A percentile compares a stretch with the other conserved stretches of the same genome.
These are phyloP conservation scores for Lactifluus piperatus DNA, from an alignment of 768 basidiomycete species.

Conservation along the genomic window DNA sequence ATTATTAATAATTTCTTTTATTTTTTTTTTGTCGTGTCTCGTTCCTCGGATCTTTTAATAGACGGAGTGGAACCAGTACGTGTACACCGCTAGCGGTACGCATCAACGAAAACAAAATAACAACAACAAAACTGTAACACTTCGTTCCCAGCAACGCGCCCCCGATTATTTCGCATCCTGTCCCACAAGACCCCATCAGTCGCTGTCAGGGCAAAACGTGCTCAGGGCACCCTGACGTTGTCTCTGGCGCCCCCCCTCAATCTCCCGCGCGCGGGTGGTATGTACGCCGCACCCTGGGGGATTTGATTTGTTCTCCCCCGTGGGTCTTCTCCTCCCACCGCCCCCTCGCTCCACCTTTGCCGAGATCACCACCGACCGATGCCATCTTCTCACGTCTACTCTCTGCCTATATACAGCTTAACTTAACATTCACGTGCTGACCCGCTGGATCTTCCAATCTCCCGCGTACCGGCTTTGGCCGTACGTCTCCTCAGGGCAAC, in stretches of 20 bases:
- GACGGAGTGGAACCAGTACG: neutral
- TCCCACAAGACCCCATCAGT: slow-evolving; percentile 7
- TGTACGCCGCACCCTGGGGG: neutral
- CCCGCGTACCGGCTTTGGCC: slow-evolving; percentile 13
- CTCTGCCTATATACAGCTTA: neutral
- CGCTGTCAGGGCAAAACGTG: slow-evolving; percentile 13
- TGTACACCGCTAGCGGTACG: neutral
- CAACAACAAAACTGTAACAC: slow-evolving; percentile 3
- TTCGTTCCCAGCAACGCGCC: slow-evolving; percentile 13
- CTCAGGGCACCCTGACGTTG: slow-evolving; percentile 14
- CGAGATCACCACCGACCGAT: slow-evolving; percentile 16
- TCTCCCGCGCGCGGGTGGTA: slow-evolving; percentile 4
- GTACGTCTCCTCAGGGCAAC: too few relatives aligned
- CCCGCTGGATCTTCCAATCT: slow-evolving; percentile 10
- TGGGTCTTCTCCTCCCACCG: slow-evolving; percentile 5
- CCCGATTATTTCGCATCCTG: neutral
- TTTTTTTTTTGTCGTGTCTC: neutral
- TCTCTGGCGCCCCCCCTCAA: slow-evolving; percentile 13
- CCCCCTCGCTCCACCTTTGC: slow-evolving; percentile 10
- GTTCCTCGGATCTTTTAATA: slow-evolving; percentile 8
- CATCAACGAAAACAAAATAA: slow-evolving; percentile 1
- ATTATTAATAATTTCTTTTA: too few relatives aligned
- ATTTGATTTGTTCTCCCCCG: neutral
- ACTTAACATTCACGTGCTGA: neutral
- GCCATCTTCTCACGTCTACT: slow-evolving; percentile 15